Evolutionary conservation across 2,329 filamentous ascomycete species (phyloP).

Genomic region (Boeremia exigua): DNA sequence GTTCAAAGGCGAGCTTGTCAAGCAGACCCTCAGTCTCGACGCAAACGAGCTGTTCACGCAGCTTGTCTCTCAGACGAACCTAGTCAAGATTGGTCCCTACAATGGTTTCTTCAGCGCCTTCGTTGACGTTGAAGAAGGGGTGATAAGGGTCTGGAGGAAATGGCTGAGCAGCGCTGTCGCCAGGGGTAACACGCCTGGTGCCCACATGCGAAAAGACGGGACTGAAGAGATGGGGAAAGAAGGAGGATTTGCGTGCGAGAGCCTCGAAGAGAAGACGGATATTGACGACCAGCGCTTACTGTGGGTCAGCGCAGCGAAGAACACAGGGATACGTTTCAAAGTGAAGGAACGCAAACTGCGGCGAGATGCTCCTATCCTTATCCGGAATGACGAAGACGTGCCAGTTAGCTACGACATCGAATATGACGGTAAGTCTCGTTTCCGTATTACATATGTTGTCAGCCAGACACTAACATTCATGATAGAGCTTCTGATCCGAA

Average conservation of each 20-base stretch:
- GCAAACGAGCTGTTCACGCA: constrained; percentile 76
- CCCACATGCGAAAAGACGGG: constrained; percentile 23
- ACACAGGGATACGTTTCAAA: constrained; percentile 72
- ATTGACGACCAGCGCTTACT: constrained; percentile 55
- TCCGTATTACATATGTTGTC: background rate
- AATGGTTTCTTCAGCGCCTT: constrained; percentile 68
- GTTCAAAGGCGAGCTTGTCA: constrained; percentile 55
- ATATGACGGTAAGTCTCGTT: constrained; percentile 67
- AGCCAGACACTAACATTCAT: background rate
- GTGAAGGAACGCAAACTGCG: constrained; percentile 61
- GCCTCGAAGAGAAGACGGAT: constrained; percentile 12
- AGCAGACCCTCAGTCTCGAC: constrained; percentile 69
- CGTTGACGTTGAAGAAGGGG: constrained; percentile 69
- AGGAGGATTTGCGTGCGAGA: constrained; percentile 25
- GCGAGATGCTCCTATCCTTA: constrained; percentile 60
- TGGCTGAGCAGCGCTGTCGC: constrained; percentile 66
- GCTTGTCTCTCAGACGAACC: constrained; percentile 70
- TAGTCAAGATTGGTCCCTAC: constrained; percentile 70
- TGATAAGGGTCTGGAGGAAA: constrained; percentile 73
- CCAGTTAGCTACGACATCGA: constrained; percentile 73
- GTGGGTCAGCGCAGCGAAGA: constrained; percentile 70
- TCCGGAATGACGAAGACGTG: constrained; percentile 66
- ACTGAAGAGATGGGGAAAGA: constrained; percentile 33
- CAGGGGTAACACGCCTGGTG: constrained; percentile 21
- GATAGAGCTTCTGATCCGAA: constrained; percentile 41